These are phyloP conservation scores for Caryopteris hybrid DNA, from an alignment of 305 asterid genomes.

Conservation along the genomic window DNA sequence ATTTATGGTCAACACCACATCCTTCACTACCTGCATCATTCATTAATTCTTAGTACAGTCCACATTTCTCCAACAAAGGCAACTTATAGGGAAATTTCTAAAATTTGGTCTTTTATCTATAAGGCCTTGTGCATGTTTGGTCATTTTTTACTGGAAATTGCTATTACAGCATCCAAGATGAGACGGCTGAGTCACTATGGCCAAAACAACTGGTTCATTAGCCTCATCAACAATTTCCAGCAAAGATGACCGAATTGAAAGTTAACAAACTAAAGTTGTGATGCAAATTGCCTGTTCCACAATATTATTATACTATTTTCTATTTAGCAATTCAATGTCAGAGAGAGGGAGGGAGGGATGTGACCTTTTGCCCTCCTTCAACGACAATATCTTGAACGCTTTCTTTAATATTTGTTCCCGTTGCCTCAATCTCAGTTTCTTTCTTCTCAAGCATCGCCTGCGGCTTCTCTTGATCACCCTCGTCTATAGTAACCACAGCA, in stretches of 20 bases:
- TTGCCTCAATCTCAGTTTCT: constrained; percentile 62
- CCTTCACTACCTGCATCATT: constrained; percentile 62
- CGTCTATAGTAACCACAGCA: constrained; percentile 40
- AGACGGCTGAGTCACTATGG: no score
- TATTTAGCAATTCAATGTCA: not conserved
- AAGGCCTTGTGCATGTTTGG: no score
- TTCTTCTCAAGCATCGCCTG: constrained; percentile 46
- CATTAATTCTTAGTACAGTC: no score
- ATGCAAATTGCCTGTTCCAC: no score
- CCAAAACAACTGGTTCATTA: no score
- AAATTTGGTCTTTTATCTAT: no score
- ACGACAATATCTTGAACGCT: constrained; percentile 90
- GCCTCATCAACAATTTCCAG: no score
- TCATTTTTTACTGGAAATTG: no score
- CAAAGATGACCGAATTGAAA: not conserved
- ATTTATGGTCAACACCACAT: constrained; percentile 82
- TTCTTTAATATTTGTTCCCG: constrained; percentile 81
- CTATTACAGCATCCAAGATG: no score
- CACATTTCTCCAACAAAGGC: no score
- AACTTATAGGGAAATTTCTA: no score
- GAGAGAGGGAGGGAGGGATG: not conserved
- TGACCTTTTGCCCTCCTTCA: constrained; percentile 88
- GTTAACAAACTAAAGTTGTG: no score
- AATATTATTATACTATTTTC: not conserved
- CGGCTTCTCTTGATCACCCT: constrained; percentile 42